These are phyloP conservation scores for Lepidium didymum DNA, from an alignment of 345 rosid species.

Conservation along the genomic window DNA sequence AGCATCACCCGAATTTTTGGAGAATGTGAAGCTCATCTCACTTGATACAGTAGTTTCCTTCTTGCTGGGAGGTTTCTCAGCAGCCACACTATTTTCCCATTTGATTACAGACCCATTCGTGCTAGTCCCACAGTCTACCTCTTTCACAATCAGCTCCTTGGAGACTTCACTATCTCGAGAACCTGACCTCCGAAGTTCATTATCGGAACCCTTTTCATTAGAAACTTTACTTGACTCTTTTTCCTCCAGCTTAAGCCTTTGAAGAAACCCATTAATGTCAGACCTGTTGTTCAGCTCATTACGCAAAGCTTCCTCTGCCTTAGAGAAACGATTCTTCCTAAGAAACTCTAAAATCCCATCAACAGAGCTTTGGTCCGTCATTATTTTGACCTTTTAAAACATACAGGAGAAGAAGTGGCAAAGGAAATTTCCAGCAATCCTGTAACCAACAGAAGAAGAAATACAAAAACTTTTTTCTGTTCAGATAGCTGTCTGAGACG, in stretches of 20 bases:
- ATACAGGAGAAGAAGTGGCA: constrained; percentile 21
- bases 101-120: constrained; percentile 57
- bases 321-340: constrained; percentile 61
- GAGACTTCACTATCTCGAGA: constrained; percentile 49
- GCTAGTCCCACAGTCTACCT: constrained; percentile 68
- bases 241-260: constrained; percentile 51
- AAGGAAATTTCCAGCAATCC: constrained; percentile 26
- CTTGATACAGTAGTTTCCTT: constrained; percentile 32
- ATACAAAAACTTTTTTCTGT: background rate
- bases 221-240: constrained; percentile 37
- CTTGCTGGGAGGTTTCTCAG: constrained; percentile 38
- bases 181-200: constrained; percentile 31
- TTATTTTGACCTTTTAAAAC: constrained; percentile 27
- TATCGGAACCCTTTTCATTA: constrained; percentile 22
- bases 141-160: constrained; percentile 84
- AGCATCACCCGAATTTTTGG: constrained; percentile 53
- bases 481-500: background rate
- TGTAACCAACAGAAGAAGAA: constrained; percentile 24
- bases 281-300: constrained; percentile 62
- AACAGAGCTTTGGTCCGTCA: constrained; percentile 62
- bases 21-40: constrained; percentile 46
- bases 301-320: constrained; percentile 96
- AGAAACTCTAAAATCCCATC: constrained; percentile 80
- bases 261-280: constrained; percentile 71
- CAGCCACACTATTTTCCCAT: constrained; percentile 41